Base-by-base conservation (phyloP, 441 rosid genomes). In the Populus hybrid region DNA sequence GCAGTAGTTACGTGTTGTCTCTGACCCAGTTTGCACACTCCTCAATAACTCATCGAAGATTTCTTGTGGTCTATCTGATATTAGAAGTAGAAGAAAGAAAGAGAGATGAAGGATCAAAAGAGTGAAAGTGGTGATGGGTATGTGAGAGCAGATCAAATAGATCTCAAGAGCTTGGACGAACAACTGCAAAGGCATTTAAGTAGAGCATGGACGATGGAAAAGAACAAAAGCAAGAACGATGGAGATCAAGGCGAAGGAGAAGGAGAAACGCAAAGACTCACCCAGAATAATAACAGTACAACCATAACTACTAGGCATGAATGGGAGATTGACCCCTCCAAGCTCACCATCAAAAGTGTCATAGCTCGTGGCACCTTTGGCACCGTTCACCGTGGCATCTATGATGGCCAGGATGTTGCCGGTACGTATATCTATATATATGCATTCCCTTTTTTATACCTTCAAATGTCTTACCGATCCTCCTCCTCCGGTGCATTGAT, bases 71-170 rank as follows among this genome's bases (percentile, higher is more conserved):
- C 9, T 9, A 40, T 40, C 50, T 4, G 12, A 40, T 40, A 9
- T 1, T 18, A 67, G 73, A 78, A 61, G 66, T 34, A 63, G 46
- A 40, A 10, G 50, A 11, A 3, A 40, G 50, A 19, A n/a, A 59
- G 50, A 65, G 82, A 77, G 38, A 92, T 91, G 98, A 90, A 88
- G 90, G 92, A 90, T 19, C 63, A 57, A 85, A 91, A 88, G 89
- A 86, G 81, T 78, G 96, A 86, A 82, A 83, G 88, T 40, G 95
- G 89, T 3, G 91, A 89, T 28, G 95, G 93, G 78, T 93, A 88
- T 66, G 97, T 95, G 66, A 83, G 99, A 84, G 99, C 99, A 74
- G 99, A 95, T 88, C 95, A 89, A 89, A 93, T 95, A 89, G 99
- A 95, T 86, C 92, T 95, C 76, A 95, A 93, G 82, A 91, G 95